These are phyloP conservation scores for Claviceps maximensis DNA, from an alignment of 2,329 filamentous ascomycete species.

Conservation along the genomic window DNA sequence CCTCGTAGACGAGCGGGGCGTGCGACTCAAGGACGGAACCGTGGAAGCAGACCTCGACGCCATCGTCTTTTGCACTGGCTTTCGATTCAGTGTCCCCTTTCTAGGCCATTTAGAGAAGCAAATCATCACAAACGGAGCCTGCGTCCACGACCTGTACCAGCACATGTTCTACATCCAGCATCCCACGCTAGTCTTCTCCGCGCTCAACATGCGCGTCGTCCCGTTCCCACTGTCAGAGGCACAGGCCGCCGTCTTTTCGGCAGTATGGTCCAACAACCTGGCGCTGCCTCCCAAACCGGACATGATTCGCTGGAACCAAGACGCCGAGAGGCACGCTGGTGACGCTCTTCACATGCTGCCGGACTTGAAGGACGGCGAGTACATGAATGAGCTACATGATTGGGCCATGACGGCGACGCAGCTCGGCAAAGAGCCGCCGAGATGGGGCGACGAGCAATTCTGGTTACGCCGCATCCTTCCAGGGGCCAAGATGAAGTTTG, in stretches of 20 bases:
- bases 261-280: conserved; percentile 62
- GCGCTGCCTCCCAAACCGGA: conserved; percentile 45
- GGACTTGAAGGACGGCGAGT: conserved; percentile 42
- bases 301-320: conserved; percentile 59
- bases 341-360: conserved; percentile 19
- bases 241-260: conserved; percentile 64
- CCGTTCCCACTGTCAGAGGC: conserved; percentile 72
- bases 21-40: conserved; percentile 53
- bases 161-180: conserved; percentile 66
- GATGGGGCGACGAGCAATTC: conserved; percentile 56
- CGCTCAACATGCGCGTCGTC: conserved; percentile 70
- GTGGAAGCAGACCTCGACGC: conserved; percentile 57
- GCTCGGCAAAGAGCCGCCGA: conserved; percentile 52
- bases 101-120: conserved; percentile 31
- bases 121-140: conserved; percentile 53
- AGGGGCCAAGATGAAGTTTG: conserved; percentile 60
- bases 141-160: conserved; percentile 60
- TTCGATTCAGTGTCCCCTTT: conserved; percentile 76
- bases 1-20: conserved; percentile 37
- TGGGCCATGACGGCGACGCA: conserved; percentile 41
- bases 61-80: conserved; percentile 80
- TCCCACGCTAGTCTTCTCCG: conserved; percentile 67
- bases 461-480: conserved; percentile 60
- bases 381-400: conserved; percentile 55
- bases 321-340: conserved; percentile 37